Percentiles rank a stretch among this genome's conserved stretches.
Evolutionary conservation across 208 protist species (phyloP).

Genomic region (Acanthamoeba triangularis): DNA sequence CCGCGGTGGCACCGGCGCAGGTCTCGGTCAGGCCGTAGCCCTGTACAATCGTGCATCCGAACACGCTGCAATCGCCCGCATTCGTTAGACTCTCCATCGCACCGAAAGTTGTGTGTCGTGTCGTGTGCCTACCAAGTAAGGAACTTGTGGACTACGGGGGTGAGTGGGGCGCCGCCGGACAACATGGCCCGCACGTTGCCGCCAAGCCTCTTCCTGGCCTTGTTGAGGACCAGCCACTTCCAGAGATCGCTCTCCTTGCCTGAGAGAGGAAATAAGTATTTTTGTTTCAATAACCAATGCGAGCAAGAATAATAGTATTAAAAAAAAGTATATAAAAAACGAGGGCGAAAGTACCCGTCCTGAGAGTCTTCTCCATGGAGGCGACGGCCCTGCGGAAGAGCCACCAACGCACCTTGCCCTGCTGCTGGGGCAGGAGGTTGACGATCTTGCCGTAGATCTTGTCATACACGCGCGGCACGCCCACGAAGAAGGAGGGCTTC

Average conservation of each 20-base stretch:
- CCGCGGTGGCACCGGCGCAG: slow-evolving; percentile 25
- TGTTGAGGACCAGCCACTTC: slow-evolving; percentile 58
- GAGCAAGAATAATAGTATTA: neutral
- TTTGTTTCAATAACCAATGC: neutral
- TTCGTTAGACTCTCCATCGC: neutral
- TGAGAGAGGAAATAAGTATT: neutral
- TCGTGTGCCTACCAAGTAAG: slow-evolving; percentile 79
- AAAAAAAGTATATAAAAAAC: neutral
- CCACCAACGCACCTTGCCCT: slow-evolving; percentile 57
- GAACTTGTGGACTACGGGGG: slow-evolving; percentile 89
- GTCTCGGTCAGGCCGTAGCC: slow-evolving; percentile 93
- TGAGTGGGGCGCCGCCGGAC: slow-evolving; percentile 91
- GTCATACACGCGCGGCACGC: slow-evolving; percentile 58
- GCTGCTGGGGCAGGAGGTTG: slow-evolving; percentile 54
- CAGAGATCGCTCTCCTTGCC: slow-evolving; percentile 29
- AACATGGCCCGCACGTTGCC: slow-evolving; percentile 91
- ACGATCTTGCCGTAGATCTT: slow-evolving; percentile 67
- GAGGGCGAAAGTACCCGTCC: neutral
- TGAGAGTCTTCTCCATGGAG: slow-evolving; percentile 49
- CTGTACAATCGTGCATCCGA: slow-evolving; percentile 84
- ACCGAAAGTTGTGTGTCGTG: neutral
- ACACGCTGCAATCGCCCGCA: neutral
- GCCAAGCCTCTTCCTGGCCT: slow-evolving; percentile 84
- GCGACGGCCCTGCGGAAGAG: slow-evolving; percentile 58
- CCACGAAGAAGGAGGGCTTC: slow-evolving; percentile 57